These are phyloP conservation scores for Pseudonectria buxi DNA, from an alignment of 2,329 filamentous ascomycete genomes.

Conservation along the genomic window DNA sequence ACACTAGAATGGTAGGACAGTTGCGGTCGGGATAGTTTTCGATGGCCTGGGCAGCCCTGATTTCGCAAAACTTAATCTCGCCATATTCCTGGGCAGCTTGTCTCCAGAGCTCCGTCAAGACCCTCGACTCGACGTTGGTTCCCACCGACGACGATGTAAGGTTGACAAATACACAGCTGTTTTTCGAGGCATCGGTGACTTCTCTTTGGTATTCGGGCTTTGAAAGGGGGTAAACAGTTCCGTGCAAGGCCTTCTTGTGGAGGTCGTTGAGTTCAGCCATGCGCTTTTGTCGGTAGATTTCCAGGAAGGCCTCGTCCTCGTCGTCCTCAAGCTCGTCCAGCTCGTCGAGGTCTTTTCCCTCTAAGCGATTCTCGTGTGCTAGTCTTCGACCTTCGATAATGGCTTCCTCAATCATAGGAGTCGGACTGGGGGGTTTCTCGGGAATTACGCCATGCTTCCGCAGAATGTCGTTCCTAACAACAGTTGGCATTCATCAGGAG, in stretches of 20 bases:
- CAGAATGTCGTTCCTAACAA: constrained; percentile 88
- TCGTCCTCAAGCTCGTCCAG: constrained; percentile 90
- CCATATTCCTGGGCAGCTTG: constrained; percentile 79
- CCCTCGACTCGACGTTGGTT: constrained; percentile 76
- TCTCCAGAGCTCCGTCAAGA: constrained; percentile 80
- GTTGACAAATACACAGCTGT: constrained; percentile 66
- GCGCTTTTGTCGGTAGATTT: constrained; percentile 81
- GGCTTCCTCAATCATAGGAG: constrained; percentile 92
- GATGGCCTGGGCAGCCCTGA: constrained; percentile 84
- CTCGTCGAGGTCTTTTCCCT: constrained; percentile 92
- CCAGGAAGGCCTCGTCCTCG: constrained; percentile 87
- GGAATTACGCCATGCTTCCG: constrained; percentile 95
- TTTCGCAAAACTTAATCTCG: constrained; percentile 97
- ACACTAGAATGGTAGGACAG: constrained; percentile 87
- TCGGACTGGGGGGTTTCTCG: constrained; percentile 94
- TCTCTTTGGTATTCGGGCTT: constrained; percentile 90
- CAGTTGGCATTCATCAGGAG: constrained; percentile 4
- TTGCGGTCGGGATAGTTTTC: constrained; percentile 94
- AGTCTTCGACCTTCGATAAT: constrained; percentile 74
- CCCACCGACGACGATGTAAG: constrained; percentile 65
- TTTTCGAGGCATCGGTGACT: constrained; percentile 82
- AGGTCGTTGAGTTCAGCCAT: constrained; percentile 74
- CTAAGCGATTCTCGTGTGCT: constrained; percentile 85
- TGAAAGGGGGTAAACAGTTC: constrained; percentile 85
- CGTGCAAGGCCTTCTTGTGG: constrained; percentile 71